phyloP scores from a whole-genome alignment of 257 asterid species.

The Nicotiana tomentosiformis region DNA sequence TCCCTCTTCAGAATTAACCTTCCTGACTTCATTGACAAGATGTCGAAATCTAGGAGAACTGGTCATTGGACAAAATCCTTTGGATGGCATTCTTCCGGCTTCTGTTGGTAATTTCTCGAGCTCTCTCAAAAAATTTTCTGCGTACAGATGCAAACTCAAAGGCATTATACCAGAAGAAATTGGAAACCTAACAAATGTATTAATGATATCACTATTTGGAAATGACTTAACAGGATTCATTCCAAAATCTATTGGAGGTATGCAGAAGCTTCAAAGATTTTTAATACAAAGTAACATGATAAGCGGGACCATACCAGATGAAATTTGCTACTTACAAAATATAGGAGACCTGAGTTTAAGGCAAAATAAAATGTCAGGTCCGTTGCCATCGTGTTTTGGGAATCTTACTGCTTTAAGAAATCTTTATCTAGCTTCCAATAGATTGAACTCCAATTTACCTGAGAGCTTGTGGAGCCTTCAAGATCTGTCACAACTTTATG shows the following conservation, averaged over 20 bases:
- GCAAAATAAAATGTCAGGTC: constrained; percentile 9
- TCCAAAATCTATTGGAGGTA: background rate
- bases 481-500: background rate
- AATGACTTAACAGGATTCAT: constrained; percentile 1
- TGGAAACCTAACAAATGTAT: constrained; percentile 19
- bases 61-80: background rate
- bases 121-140: too few relatives aligned
- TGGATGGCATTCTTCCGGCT: constrained; percentile 13
- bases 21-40: constrained; percentile 12
- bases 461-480: constrained; percentile 12
- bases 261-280: background rate
- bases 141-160: too few relatives aligned
- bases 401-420: background rate
- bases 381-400: constrained; percentile 27
- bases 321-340: background rate
- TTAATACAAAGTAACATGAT: background rate
- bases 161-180: constrained; percentile 29
- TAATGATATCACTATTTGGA: background rate
- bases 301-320: background rate
- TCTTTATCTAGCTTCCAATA: constrained; percentile 4
- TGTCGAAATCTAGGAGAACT: constrained; percentile 2
- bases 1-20: background rate
- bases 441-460: constrained; percentile 16
- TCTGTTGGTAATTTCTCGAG: constrained; percentile 20
- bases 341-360: background rate